These are phyloP conservation scores for Aspergillus awamori DNA, from an alignment of 2,329 filamentous ascomycete genomes.

Conservation along the genomic window DNA sequence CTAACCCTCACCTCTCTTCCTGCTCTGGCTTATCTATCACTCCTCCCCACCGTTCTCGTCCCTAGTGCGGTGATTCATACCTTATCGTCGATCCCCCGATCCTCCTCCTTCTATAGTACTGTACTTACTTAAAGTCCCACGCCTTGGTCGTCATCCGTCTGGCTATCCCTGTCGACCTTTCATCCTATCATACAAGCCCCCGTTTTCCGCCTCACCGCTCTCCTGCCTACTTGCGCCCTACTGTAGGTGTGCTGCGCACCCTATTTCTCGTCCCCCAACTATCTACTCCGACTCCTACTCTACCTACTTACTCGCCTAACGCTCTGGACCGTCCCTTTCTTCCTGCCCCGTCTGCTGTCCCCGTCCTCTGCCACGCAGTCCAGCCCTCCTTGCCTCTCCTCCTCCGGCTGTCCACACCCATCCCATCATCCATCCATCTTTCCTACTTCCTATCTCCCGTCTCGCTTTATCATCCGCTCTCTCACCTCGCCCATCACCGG, in stretches of 20 bases:
- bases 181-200: conserved; percentile 15
- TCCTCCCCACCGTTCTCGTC: not conserved
- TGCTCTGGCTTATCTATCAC: conserved; percentile 1
- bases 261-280: not conserved
- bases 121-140: not conserved
- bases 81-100: not conserved
- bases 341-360: not conserved
- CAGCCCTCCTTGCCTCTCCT: conserved; percentile 3
- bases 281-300: not conserved
- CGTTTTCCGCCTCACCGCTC: conserved; percentile 26
- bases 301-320: not conserved
- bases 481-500: conserved; percentile 16
- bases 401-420: not conserved
- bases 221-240: conserved; percentile 10
- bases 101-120: not conserved
- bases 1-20: not conserved
- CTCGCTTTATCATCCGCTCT: not conserved
- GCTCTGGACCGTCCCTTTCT: not conserved
- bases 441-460: not conserved
- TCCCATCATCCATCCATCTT: not conserved
- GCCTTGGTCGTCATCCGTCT: conserved; percentile 11
- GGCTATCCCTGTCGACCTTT: conserved; percentile 11
- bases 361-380: not conserved
- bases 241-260: conserved; percentile 3
- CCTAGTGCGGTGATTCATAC: not conserved